Evolutionary conservation across 495 filamentous ascomycete species (phyloP), one percentile per base, ranked within the genome.

Genomic region (Xylaria bambusicola): DNA sequence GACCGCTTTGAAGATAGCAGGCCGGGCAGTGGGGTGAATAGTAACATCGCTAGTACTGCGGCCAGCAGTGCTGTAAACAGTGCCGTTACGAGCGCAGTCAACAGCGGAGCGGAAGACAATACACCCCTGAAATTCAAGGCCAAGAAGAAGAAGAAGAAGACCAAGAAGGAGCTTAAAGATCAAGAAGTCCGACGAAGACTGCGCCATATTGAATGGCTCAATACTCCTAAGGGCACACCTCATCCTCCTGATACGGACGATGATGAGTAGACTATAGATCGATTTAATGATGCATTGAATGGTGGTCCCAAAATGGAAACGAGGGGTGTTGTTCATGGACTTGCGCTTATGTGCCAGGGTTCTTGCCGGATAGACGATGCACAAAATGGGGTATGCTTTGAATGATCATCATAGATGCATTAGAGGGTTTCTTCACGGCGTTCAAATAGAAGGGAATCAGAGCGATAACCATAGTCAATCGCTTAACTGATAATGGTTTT

Each of bases 61-160:
- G 77, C 73, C 61, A 87, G 83, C 65, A 87, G 83, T 58, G 86
- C 79, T 33, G 83, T 83, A 5, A 82, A 81, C 52, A 84, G 80
- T 48, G 84, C 84, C 5, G 76, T 77, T 9, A 80, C 79, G 7
- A 88, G 84, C 12, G 91, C 93, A 10, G 91, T 88, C 42, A 96
- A 95, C 78, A 87, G 83, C 44, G 94, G 90, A 8, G 89, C 80
- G 3, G 95, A 98, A 75, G 93, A 91, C 56, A 81, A 80, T 29
- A 33, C 69, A 61, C 84, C 91, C 15, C 83, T 98, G 78, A 92
- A 94, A 73, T 98, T 98, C 86, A 88, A 86, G 71, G 83, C 92
- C 2, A 80, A 77, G 67, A 92, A 93, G 82, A 97, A 96, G 88
- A 97, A 93, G 87, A 98, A 98, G 90, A 81, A 96, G 84, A 98